Evolutionary conservation across 192 early-diverging fungal genomes (phyloP), one percentile per base, ranked within the genome.

Genomic region (Mortierella claussenii): DNA sequence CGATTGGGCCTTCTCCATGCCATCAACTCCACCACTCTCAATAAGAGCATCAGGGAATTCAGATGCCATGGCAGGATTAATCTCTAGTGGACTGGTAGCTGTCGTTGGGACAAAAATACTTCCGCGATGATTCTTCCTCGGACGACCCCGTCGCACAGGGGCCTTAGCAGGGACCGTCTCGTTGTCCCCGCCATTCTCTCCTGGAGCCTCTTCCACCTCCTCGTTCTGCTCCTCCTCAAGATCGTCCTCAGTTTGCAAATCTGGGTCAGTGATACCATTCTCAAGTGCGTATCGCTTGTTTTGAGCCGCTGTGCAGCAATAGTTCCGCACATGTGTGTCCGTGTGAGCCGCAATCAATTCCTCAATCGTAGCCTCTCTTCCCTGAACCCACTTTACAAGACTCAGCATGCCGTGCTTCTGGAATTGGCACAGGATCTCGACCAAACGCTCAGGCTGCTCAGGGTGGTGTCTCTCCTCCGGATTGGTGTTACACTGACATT

Each of bases 361-460:
- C 42, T 76, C 63, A 3, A 79, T 60, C 0, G 85, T 86, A 0
- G 80, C 82, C 51, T 86, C 82, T 18, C 85, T 55, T 52, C 76
- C 80, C 31, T 82, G 79, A 28, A 86, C 52, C 58, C 80, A 79
- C 18, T 78, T 71, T 52, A 86, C 78, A 27, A 79, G 78, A 23
- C 85, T 81, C 32, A 86, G 47, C 63, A 86, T 66, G 26, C 82
- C 76, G 36, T 81, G 61, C 43, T 68, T 71, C 47, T 86, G 82
- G 43, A 86, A 76, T 28, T 68, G 69, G 31, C 80, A 62, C 15
- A 86, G 36, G 24, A 86, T 86, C 40, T 76, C 79, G 4, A 71
- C 40, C 34, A 86, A 69, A 28, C 85, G 60, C 67, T 86, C 85
- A 17, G 85, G 85, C 49, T 83, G 78, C 37, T 86, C 85, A 20